These are phyloP conservation scores for Gracilaria gracilis DNA, from an alignment of 23 red algal genomes.

Conservation along the genomic window DNA sequence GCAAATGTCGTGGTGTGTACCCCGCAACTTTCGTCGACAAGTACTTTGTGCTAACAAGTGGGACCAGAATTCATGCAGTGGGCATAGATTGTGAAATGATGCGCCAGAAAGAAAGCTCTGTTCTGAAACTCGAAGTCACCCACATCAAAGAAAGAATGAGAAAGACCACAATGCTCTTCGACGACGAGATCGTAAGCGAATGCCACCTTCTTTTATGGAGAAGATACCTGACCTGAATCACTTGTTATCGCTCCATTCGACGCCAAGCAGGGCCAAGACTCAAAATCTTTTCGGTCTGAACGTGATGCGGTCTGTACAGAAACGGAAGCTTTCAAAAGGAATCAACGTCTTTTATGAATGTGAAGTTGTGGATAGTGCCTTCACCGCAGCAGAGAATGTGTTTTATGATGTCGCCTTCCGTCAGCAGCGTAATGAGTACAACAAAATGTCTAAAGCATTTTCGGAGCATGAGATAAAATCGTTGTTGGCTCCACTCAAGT, in stretches of 20 bases:
- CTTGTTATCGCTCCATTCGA: neutral
- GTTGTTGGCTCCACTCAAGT: neutral
- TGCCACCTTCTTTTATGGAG: neutral
- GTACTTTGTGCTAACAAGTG: neutral
- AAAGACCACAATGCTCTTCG: neutral
- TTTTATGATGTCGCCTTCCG: neutral
- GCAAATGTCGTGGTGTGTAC: neutral
- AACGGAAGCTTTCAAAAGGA: neutral
- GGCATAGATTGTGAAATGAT: neutral
- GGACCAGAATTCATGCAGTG: neutral
- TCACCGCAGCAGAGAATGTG: neutral
- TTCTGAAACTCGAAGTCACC: neutral
- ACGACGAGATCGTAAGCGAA: neutral
- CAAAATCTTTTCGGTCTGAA: neutral
- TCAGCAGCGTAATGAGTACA: neutral
- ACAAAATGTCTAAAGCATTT: neutral
- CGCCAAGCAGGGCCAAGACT: neutral
- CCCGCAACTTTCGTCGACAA: neutral
- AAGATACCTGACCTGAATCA: neutral
- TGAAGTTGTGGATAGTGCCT: neutral
- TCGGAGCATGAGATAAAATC: neutral
- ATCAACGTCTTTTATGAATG: neutral
- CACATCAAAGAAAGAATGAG: neutral
- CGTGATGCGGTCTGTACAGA: neutral
- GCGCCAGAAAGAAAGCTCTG: neutral